Evolutionary conservation across 805 yeast genomes (phyloP), one percentile per base, ranked within the genome.

Genomic region (Kazachstania africana): DNA sequence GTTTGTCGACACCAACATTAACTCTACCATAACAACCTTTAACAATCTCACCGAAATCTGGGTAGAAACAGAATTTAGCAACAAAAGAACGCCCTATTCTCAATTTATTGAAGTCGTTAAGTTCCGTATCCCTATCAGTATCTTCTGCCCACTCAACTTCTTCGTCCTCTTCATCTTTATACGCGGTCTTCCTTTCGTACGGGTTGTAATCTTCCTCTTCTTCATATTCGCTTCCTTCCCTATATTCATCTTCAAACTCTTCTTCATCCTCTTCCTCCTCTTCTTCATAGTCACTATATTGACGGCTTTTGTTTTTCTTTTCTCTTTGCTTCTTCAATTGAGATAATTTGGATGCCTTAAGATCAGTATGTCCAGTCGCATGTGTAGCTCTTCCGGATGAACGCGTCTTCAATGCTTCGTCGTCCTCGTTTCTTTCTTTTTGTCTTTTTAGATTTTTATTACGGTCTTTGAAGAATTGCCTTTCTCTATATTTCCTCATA

Each of bases 401-500:
- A 30, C 55, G 46, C 5, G 47, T 45, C 28, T 44, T 45, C 36
- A 43, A 37, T 31, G 43, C 38, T 14, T 42, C 45, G 38, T 40
- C 41, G 36, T 25, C 43, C 35, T 26, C 42, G 47, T 36, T 40
- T 42, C 46, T 45, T 38, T 39, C 51, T 40, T 42, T 53, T 27
- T 50, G 54, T 29, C 45, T 45, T 35, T 47, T 44, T 24, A 51
- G 40, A 16, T 71, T 73, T 48, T 64, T 72, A 45, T 83, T 78
- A 58, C 97, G 78, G 51, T 83, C 78, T 18, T 81, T 84, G 47
- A 93, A 72, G 46, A 79, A 76, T 53, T 72, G 71, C 50, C 84
- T 74, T 59, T 91, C 97, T 37, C 81, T 76, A 58, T 66, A 87
- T 43, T 80, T 75, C 55, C 88, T 94, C 75, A 83, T 72, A 39